phyloP scores from a whole-genome alignment of 2,329 filamentous ascomycete genomes.

The Colletotrichum simmondsii region DNA sequence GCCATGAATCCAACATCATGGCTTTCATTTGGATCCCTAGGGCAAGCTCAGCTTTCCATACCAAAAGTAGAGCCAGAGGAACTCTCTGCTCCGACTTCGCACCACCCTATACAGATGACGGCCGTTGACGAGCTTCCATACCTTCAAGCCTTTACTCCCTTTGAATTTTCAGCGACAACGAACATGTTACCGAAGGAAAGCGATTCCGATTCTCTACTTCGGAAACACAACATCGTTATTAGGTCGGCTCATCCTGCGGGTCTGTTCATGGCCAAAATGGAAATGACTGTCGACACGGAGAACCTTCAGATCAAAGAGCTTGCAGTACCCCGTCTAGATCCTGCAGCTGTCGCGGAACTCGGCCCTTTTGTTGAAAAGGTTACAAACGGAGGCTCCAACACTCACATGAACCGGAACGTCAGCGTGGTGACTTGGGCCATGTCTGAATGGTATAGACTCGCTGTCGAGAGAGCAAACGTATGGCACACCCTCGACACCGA shows the following conservation, averaged over 20 bases:
- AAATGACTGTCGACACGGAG: slow-evolving; percentile 68
- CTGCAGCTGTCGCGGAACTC: slow-evolving; percentile 68
- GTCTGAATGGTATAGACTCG: slow-evolving; percentile 73
- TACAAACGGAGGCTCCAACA: slow-evolving; percentile 48
- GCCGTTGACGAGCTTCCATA: slow-evolving; percentile 75
- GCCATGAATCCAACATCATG: slow-evolving; percentile 63
- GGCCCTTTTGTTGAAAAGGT: slow-evolving; percentile 61
- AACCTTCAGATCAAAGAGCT: slow-evolving; percentile 63
- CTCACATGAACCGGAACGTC: slow-evolving; percentile 66
- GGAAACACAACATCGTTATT: slow-evolving; percentile 67
- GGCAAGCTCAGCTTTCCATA: slow-evolving; percentile 38
- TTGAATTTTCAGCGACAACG: slow-evolving; percentile 69
- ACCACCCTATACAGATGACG: slow-evolving; percentile 72
- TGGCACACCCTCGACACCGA: slow-evolving; percentile 67
- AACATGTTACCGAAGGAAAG: slow-evolving; percentile 52
- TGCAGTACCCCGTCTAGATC: slow-evolving; percentile 64
- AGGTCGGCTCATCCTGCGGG: slow-evolving; percentile 57
- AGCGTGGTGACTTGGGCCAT: slow-evolving; percentile 74
- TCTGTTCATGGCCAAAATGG: slow-evolving; percentile 67
- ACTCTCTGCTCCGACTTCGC: slow-evolving; percentile 63
- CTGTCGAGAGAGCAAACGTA: slow-evolving; percentile 68
- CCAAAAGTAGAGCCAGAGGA: slow-evolving; percentile 43
- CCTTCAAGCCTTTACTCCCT: slow-evolving; percentile 76
- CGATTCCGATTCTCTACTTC: slow-evolving; percentile 50
- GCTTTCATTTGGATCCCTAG: slow-evolving; percentile 59